Evolutionary conservation across 2,329 filamentous ascomycete genomes (phyloP).

Genomic region (Colletotrichum liriopes): DNA sequence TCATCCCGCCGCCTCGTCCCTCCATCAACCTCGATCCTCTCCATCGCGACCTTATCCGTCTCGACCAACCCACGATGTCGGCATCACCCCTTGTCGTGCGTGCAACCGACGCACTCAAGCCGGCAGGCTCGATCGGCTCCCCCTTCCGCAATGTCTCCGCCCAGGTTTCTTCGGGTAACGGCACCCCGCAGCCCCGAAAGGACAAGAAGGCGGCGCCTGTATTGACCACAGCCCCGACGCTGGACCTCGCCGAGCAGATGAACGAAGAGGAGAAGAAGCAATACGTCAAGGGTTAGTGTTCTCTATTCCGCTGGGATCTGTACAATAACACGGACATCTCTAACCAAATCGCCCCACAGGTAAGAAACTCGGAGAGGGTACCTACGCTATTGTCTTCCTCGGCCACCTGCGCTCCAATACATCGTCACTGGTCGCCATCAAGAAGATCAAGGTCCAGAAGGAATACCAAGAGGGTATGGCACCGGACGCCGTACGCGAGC

Average conservation of each 20-base stretch:
- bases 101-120: slow-evolving; percentile 54
- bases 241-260: slow-evolving; percentile 83
- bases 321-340: neutral
- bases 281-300: slow-evolving; percentile 83
- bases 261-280: slow-evolving; percentile 88
- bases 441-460: slow-evolving; percentile 90
- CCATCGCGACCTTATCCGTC: slow-evolving; percentile 19
- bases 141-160: slow-evolving; percentile 61
- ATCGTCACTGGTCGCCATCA: slow-evolving; percentile 86
- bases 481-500: slow-evolving; percentile 94
- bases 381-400: slow-evolving; percentile 95
- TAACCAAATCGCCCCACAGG: slow-evolving; percentile 63
- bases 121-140: slow-evolving; percentile 56
- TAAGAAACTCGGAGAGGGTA: slow-evolving; percentile 94
- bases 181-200: slow-evolving; percentile 57
- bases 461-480: slow-evolving; percentile 93
- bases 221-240: slow-evolving; percentile 55
- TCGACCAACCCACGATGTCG: slow-evolving; percentile 55
- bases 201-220: slow-evolving; percentile 41
- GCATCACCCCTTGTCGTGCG: slow-evolving; percentile 63
- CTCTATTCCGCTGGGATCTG: rapidly evolving
- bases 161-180: slow-evolving; percentile 59
- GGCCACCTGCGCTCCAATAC: slow-evolving; percentile 85
- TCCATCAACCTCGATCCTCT: slow-evolving; percentile 1
- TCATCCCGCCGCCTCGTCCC: slow-evolving; percentile 17